Base-by-base conservation (phyloP, 2,329 filamentous ascomycete genomes). In the Seiridium unicorne region DNA sequence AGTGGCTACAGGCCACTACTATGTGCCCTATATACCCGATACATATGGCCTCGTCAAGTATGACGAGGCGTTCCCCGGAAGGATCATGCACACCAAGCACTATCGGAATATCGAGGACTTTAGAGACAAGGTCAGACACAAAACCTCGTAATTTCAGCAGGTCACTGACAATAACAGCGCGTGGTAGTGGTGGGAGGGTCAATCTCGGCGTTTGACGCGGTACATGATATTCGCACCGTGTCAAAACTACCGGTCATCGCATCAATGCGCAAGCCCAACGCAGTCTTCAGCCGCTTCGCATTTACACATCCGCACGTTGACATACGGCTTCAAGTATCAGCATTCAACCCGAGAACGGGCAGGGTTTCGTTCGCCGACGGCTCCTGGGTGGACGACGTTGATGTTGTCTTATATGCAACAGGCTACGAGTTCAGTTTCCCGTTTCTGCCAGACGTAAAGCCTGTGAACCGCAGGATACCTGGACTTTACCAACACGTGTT, bases 401-500 rank as follows among this genome's bases (percentile, higher is more conserved):
- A 90, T 69, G 69, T 83, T 64, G 77, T 90, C 62, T 82, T 90
- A 63, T 87, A 89, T 61, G 87, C 85, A 18, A 90, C 88, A 0
- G 88, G 88, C 0, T 89, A 88, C 69, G 81, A 77, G 35, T 89
- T 85, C 84, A 85, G 84, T 0, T 69, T 89, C 0, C 86, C 86
- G 0, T 89, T 89, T 67, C 69, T 88, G 0, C 83, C 83, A 0
- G 67, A 78, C 1, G 74, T 88, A 0, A 70, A 76, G 3, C 71
- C 82, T 1, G 75, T 78, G 9, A 84, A 85, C 65, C 86, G 86
- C 64, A 79, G 84, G 1, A 76, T 87, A 0, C 81, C 81, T 0
- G 79, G 76, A 7, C 71, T 88, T 0, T 88, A 85, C 64, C 82
- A 85, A 65, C 85, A 88, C 65, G 73, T 87, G 0, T 81, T 87